Evolutionary conservation across 2,329 filamentous ascomycete genomes (phyloP).

Genomic region (Pseudocercospora ulei): DNA sequence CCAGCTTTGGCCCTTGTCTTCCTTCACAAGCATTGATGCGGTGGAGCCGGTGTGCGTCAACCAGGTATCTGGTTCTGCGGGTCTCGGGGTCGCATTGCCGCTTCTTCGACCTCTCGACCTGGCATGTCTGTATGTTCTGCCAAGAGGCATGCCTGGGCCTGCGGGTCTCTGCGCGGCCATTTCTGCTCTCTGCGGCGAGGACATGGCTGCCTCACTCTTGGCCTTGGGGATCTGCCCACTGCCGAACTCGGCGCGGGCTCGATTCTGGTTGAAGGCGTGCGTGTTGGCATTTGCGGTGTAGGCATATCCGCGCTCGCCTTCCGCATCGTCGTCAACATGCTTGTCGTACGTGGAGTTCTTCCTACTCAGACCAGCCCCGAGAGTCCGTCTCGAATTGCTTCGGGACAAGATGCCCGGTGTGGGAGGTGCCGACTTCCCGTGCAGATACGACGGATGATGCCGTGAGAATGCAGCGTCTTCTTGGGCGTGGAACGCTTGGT

Average conservation of each 20-base stretch:
- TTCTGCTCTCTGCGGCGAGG: slow-evolving; percentile 24
- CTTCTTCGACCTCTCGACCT: slow-evolving; percentile 11
- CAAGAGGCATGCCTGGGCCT: slow-evolving; percentile 20
- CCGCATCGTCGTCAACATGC: slow-evolving; percentile 15
- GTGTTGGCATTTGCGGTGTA: slow-evolving; percentile 12
- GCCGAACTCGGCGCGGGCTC: slow-evolving; percentile 19
- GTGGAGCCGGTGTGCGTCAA: slow-evolving; percentile 50
- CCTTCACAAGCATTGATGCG: slow-evolving; percentile 48
- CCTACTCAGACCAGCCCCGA: slow-evolving; percentile 31
- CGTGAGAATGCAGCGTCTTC: slow-evolving; percentile 24
- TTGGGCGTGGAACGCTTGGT: slow-evolving; percentile 25
- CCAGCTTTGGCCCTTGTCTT: slow-evolving; percentile 56
- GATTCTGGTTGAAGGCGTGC: slow-evolving; percentile 4
- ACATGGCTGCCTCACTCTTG: slow-evolving; percentile 40
- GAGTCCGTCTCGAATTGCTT: slow-evolving; percentile 35
- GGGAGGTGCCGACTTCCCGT: slow-evolving; percentile 42
- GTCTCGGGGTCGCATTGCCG: slow-evolving; percentile 17
- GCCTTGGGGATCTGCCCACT: slow-evolving; percentile 37
- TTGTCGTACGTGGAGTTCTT: slow-evolving; percentile 29
- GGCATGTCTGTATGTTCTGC: slow-evolving; percentile 14
- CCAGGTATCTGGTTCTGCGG: slow-evolving; percentile 44
- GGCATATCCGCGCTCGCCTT: slow-evolving; percentile 16
- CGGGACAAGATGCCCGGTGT: slow-evolving; percentile 43
- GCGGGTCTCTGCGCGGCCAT: slow-evolving; percentile 13
- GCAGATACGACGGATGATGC: slow-evolving; percentile 41